These are phyloP conservation scores for Naematelia encephala DNA, from an alignment of 768 basidiomycete species.

Conservation along the genomic window DNA sequence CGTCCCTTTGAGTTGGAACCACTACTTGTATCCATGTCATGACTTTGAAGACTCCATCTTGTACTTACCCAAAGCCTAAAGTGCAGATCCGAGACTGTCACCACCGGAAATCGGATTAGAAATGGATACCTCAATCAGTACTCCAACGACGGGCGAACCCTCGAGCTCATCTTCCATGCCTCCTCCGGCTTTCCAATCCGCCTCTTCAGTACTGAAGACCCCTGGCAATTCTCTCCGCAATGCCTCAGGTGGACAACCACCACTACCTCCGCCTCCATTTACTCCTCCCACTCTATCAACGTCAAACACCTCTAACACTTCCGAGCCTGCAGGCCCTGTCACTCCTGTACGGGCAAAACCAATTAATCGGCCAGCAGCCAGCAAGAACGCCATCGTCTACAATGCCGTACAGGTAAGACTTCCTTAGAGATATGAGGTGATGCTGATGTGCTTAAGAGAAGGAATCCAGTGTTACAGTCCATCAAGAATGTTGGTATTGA, in stretches of 20 bases:
- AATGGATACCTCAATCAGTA: slow-evolving; percentile 19
- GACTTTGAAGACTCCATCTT: no score
- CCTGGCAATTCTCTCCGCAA: slow-evolving; percentile 2
- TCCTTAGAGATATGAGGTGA: background rate
- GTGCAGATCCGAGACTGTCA: no score
- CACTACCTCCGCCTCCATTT: slow-evolving; percentile 1
- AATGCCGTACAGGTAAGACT: slow-evolving; percentile 41
- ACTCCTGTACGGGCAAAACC: slow-evolving; percentile 18
- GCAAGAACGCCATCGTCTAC: slow-evolving; percentile 48
- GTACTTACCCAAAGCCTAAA: no score
- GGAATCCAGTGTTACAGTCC: slow-evolving; percentile 82
- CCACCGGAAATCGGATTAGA: no score
- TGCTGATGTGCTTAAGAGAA: slow-evolving; percentile 57
- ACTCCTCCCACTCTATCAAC: background rate
- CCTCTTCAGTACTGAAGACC: slow-evolving; percentile 17
- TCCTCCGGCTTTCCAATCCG: slow-evolving; percentile 22
- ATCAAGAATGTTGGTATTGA: slow-evolving; percentile 89
- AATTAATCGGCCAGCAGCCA: slow-evolving; percentile 30
- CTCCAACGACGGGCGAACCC: slow-evolving; percentile 12
- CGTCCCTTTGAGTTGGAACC: no score
- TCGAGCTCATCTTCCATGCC: slow-evolving; percentile 1
- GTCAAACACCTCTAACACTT: background rate
- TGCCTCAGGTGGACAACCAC: slow-evolving; percentile 7
- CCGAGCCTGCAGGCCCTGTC: slow-evolving; percentile 1
- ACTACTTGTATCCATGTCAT: no score